Conservation (phyloP, 768 basidiomycete species). For the Aureoboletus auriporus region DNA sequence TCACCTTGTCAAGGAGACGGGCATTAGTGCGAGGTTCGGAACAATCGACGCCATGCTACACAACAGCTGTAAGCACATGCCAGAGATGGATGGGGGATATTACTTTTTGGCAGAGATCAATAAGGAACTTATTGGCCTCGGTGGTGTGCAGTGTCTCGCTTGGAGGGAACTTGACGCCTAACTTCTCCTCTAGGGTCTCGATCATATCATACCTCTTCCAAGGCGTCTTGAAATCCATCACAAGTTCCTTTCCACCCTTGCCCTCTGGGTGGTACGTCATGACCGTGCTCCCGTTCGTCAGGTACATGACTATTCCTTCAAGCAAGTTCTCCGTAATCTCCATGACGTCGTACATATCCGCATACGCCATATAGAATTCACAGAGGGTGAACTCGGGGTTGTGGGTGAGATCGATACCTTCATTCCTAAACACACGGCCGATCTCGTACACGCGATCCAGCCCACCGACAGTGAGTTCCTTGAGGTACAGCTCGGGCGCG, state of each 20-base stretch:
- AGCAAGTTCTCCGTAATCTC: constrained; percentile 90
- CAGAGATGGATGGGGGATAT: not conserved
- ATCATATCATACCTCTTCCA: constrained; percentile 99
- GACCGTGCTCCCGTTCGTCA: constrained; percentile 78
- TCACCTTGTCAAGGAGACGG: constrained; percentile 89
- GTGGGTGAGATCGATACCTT: constrained; percentile 97
- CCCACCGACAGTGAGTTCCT: constrained; percentile 95
- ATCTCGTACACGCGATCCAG: constrained; percentile 98
- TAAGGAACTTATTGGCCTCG: constrained; percentile 85
- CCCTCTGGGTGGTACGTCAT: constrained; percentile 91
- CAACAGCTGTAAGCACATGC: not conserved
- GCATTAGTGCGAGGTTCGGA: constrained; percentile 94
- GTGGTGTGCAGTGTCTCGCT: constrained; percentile 86
- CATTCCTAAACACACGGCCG: constrained; percentile 96
- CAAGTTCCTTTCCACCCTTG: constrained; percentile 71
- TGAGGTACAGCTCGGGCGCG: constrained; percentile 97
- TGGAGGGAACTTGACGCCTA: constrained; percentile 87
- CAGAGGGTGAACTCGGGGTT: constrained; percentile 99
- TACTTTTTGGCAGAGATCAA: constrained; percentile 82
- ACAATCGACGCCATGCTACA: constrained; percentile 92
- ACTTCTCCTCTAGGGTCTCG: constrained; percentile 89
- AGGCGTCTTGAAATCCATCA: constrained; percentile 85
- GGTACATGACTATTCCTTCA: constrained; percentile 84
- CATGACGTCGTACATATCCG: constrained; percentile 99
- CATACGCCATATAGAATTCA: constrained; percentile 99